Evolutionary conservation across 148 eudicot species (phyloP).

Genomic region (Arbutus unedo): DNA sequence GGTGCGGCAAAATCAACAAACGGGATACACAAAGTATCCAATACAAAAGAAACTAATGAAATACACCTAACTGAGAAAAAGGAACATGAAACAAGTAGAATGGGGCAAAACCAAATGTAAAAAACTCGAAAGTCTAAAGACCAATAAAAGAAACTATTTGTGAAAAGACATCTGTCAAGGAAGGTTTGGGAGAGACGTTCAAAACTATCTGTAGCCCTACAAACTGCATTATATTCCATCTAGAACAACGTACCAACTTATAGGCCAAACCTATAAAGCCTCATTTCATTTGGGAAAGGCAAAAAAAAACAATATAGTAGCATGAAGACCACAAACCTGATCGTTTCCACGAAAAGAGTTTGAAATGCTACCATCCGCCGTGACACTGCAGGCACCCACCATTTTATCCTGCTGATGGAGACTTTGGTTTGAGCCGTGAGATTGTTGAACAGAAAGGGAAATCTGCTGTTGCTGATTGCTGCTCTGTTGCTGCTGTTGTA

Average conservation of each 20-base stretch:
- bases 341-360: slow-evolving; percentile 59
- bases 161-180: background rate
- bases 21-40: background rate
- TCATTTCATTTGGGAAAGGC: background rate
- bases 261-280: background rate
- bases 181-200: background rate
- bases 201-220: background rate
- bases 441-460: slow-evolving; percentile 49
- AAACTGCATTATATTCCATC: background rate
- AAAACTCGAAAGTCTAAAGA: background rate
- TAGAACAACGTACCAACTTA: background rate
- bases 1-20: background rate
- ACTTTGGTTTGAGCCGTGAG: slow-evolving; percentile 43
- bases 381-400: slow-evolving; percentile 42
- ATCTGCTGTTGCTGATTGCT: slow-evolving; percentile 50
- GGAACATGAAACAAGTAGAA: background rate
- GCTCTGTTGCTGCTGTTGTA: slow-evolving; percentile 40
- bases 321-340: slow-evolving; percentile 38
- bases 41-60: background rate
- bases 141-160: background rate
- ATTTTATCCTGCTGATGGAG: slow-evolving; percentile 52
- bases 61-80: background rate
- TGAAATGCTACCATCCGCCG: slow-evolving; percentile 51
- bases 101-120: background rate
- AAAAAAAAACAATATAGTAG: background rate